Evolutionary conservation across 441 rosid genomes (phyloP), one percentile per base, ranked within the genome.

Genomic region (Erysimum pusillum): DNA sequence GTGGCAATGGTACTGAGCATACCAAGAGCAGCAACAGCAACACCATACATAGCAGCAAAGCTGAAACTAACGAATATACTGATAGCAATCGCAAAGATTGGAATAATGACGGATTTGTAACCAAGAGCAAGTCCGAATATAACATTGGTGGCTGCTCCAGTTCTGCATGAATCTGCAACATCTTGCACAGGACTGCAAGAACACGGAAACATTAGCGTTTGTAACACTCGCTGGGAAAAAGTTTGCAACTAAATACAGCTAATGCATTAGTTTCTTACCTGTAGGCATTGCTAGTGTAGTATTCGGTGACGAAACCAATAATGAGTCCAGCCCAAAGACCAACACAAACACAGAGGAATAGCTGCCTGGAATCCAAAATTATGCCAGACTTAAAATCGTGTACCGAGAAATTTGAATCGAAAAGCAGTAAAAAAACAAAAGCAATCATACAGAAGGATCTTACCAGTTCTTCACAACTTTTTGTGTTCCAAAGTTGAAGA

Each of bases 261-360:
- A 17, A 38, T 38, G 44, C 31, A 28, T 28, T 60, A 54, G 66
- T 58, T 20, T 35, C 32, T 36, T 75, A 91, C 96, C 96, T 90
- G 91, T 96, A 93, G 14, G 98, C 96, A 49, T 90, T 96, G 86
- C 99, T 96, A 63, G 98, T 96, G 80, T 88, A 93, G 79, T 90
- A 96, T 79, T 96, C 92, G 0, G 98, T 96, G 44, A 89, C 91
- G 20, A 93, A 96, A 39, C 90, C 99, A 78, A 93, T 91, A 73
- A 93, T 86, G 62, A 91, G 97, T 36, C 99, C 97, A 76, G 97
- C 97, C 98, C 99, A 91, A 15, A 96, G 91, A 83, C 97, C 99
- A 83, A 93, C 97, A 78, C 90, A 85, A 44, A 91, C 97, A 42
- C 97, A 93, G 38, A 91, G 80, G 85, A 90, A 91, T 35, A 91